Conservation (phyloP, 495 filamentous ascomycete genomes). For the Articulospora tetracladia region DNA sequence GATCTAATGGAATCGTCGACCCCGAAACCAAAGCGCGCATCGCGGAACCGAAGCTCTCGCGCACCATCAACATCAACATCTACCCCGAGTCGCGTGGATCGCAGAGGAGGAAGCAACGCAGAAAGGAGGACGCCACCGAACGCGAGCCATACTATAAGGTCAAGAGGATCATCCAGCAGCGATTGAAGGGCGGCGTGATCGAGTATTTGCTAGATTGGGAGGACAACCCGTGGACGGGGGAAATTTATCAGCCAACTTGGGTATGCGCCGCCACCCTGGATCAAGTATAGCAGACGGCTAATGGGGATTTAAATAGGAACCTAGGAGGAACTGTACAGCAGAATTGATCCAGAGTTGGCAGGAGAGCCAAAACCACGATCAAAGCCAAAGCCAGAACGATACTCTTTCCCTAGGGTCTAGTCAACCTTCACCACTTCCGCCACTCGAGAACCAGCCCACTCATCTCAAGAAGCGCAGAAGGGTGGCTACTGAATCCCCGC, state of each 20-base stretch:
- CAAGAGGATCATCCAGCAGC: slow-evolving; percentile 15
- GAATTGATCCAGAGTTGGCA: slow-evolving; percentile 18
- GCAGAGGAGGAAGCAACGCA: neutral
- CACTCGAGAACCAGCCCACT: slow-evolving; percentile 8
- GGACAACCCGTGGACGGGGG: slow-evolving; percentile 17
- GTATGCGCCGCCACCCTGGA: slow-evolving; percentile 9
- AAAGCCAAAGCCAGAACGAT: neutral
- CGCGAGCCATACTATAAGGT: neutral
- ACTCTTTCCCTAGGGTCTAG: neutral
- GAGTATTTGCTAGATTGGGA: slow-evolving; percentile 23
- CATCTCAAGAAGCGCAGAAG: slow-evolving; percentile 15
- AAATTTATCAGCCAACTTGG: slow-evolving; percentile 18
- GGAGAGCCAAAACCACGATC: neutral
- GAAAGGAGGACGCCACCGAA: neutral
- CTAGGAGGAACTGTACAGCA: slow-evolving; percentile 6
- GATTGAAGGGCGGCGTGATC: neutral
- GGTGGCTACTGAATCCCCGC: neutral
- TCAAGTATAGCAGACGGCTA: neutral
- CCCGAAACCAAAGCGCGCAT: neutral
- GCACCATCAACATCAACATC: neutral
- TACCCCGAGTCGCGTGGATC: neutral
- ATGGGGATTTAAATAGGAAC: slow-evolving; percentile 13
- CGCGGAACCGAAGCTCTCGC: neutral
- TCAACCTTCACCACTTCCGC: neutral
- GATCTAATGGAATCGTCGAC: neutral